phyloP scores from a whole-genome alignment of 306 rosid species.

The Citrullus colocynthis region DNA sequence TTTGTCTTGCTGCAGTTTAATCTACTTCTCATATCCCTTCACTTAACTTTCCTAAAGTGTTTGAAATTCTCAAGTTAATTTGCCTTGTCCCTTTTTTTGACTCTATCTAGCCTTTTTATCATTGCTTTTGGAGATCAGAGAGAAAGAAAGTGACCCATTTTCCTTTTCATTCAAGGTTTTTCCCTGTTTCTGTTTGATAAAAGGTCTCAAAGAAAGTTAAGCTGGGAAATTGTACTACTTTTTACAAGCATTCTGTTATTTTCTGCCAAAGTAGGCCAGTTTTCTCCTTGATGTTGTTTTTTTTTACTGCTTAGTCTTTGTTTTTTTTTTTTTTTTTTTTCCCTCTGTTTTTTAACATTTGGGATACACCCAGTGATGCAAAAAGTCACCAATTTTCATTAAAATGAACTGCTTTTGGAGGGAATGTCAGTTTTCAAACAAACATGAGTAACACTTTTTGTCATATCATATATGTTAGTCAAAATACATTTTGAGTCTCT shows the following conservation, averaged over 20 bases:
- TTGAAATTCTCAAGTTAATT: slow-evolving; percentile 25
- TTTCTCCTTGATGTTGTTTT: background rate
- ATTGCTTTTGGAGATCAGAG: slow-evolving; percentile 31
- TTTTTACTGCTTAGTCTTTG: background rate
- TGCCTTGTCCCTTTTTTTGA: slow-evolving; percentile 51
- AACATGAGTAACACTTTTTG: background rate
- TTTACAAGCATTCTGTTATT: slow-evolving; percentile 7
- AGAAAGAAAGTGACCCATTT: slow-evolving; percentile 25
- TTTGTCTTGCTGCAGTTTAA: slow-evolving; percentile 51
- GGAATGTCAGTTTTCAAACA: slow-evolving; percentile 1
- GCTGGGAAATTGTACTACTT: slow-evolving; percentile 14
- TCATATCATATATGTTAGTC: background rate
- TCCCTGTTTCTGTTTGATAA: background rate
- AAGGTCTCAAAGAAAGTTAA: slow-evolving; percentile 6
- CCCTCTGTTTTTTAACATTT: background rate
- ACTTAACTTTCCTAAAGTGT: slow-evolving; percentile 9
- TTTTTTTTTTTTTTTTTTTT: background rate
- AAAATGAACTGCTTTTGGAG: slow-evolving; percentile 1
- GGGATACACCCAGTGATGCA: background rate
- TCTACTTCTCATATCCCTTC: slow-evolving; percentile 9
- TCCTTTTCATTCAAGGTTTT: slow-evolving; percentile 7
- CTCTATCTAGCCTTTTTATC: slow-evolving; percentile 24
- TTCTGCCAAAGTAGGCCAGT: background rate
- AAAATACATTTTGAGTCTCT: background rate
- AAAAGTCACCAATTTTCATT: background rate